Evolutionary conservation across 768 basidiomycete species (phyloP).

Genomic region (Tricholoma terreum): DNA sequence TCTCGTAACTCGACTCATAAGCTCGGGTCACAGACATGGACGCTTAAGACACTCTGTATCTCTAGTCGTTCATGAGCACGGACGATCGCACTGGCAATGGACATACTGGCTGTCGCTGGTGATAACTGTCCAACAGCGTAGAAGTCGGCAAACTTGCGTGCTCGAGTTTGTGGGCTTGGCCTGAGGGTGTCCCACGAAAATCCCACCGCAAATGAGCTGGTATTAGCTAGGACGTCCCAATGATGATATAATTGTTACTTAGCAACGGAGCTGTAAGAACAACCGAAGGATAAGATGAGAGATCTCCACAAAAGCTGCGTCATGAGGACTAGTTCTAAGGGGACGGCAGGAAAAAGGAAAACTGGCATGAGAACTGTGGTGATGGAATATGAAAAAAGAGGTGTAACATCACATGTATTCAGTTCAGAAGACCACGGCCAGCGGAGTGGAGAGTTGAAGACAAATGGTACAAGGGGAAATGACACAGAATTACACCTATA

Average conservation of each 20-base stretch:
- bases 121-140: not conserved
- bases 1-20: not conserved
- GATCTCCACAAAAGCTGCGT: conserved; percentile 5
- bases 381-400: conserved; percentile 20
- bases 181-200: not conserved
- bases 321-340: conserved; percentile 12
- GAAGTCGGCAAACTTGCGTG: not conserved
- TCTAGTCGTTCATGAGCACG: not conserved
- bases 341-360: conserved; percentile 9
- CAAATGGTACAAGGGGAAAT: not conserved
- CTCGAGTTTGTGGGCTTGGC: not conserved
- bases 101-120: not conserved
- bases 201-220: not conserved
- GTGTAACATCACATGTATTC: conserved; percentile 33
- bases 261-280: conserved; percentile 14
- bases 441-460: conserved; percentile 1
- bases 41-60: not conserved
- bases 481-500: not conserved
- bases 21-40: not conserved
- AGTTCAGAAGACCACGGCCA: conserved; percentile 1
- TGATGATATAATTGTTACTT: conserved; percentile 20
- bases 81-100: not conserved
- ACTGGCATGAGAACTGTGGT: conserved; percentile 26
- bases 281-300: conserved; percentile 2
- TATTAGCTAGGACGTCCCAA: conserved; percentile 5